phyloP scores from a whole-genome alignment of 2,329 filamentous ascomycete genomes.

The Acephala macrosclerotiorum region DNA sequence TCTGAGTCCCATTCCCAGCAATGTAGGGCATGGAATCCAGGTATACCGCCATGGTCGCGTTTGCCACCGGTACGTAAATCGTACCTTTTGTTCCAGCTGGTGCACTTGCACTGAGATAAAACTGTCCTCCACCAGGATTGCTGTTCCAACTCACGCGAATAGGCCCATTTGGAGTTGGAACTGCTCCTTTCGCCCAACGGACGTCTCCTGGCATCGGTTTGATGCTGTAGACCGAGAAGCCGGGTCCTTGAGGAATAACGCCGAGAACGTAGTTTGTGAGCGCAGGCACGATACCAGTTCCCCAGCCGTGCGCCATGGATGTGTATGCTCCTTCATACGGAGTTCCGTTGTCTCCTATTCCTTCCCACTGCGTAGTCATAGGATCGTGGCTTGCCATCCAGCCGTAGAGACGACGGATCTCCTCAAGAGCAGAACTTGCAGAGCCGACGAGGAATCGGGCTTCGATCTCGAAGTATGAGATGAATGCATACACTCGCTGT shows the following conservation, averaged over 20 bases:
- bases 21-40: constrained; percentile 27
- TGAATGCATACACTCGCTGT: constrained; percentile 58
- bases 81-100: constrained; percentile 40
- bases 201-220: constrained; percentile 48
- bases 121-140: constrained; percentile 25
- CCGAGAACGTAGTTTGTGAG: constrained; percentile 56
- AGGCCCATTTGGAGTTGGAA: constrained; percentile 51
- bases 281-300: constrained; percentile 56
- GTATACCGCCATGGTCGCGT: constrained; percentile 23
- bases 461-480: constrained; percentile 60
- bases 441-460: constrained; percentile 52
- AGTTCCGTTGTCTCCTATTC: constrained; percentile 51
- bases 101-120: constrained; percentile 44
- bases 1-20: background rate
- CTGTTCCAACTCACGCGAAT: constrained; percentile 50
- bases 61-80: constrained; percentile 36
- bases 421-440: constrained; percentile 50
- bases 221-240: constrained; percentile 52
- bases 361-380: constrained; percentile 58
- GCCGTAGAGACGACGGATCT: constrained; percentile 55
- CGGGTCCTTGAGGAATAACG: constrained; percentile 52
- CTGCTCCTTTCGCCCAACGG: constrained; percentile 52
- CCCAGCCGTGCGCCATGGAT: constrained; percentile 59
- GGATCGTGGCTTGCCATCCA: constrained; percentile 58
- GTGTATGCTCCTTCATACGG: constrained; percentile 56